Evolutionary conservation across 352 stramenopile species (phyloP), one percentile per base, ranked within the genome.

Genomic region (Globisporangium ultimum): DNA sequence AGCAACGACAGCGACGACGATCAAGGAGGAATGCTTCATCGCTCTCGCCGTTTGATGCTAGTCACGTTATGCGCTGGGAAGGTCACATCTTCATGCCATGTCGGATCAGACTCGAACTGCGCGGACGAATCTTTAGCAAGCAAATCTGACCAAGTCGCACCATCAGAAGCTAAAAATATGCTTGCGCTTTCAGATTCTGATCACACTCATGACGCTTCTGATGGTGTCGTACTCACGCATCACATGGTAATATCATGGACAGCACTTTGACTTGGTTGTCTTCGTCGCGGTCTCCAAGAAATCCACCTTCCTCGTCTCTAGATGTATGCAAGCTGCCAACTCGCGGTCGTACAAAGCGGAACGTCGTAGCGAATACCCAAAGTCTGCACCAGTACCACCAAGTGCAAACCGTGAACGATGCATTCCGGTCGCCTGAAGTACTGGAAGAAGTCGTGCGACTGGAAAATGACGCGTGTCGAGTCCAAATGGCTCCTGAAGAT

Each of bases 361-460:
- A 36, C 28, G 28, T 10, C 28, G 28, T 36, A 36, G 28, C 28
- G 28, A 36, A 10, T 36, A 36, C 8, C 28, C 28, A 36, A 36
- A 36, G 28, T 36, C 28, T 1, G 2, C 60, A 40, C 49, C 50
- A 32, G 46, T 17, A 36, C 55, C 41, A 10, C 40, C 40, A 45
- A 45, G 17, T 5, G 24, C 24, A n/a, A 7, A 22, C 21, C 14
- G 38, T 0, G 6, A 32, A 53, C 32, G 63, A 68, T 13, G 51
- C 47, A 13, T 79, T 84, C 24, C 64, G 67, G 20, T 84, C 71
- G 15, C 48, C 58, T 28, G 57, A 55, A 18, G 64, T 79, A 18
- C 47, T 78, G 18, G 58, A 64, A 14, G 57, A 81, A 58, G 57
- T 84, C 14, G 56, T 52, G 11, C 57, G 71, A 10, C 32, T 79